Evolutionary conservation across 805 yeast genomes (phyloP).

Genomic region (Candida parachauliodes): DNA sequence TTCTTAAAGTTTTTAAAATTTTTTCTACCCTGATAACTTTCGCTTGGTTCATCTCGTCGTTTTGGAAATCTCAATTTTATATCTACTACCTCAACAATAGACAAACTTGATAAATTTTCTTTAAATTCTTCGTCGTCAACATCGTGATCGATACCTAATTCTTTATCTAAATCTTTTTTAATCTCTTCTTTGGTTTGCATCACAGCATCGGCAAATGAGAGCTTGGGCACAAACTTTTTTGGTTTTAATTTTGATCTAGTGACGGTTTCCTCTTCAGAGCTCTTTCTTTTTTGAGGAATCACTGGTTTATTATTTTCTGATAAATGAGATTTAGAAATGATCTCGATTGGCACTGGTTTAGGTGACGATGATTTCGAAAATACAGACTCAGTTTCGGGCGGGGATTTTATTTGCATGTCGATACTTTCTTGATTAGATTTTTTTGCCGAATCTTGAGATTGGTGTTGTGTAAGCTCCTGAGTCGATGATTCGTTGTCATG

Average conservation of each 20-base stretch:
- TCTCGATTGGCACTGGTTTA: neutral
- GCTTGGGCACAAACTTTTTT: constrained; percentile 13
- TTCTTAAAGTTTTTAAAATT: constrained; percentile 33
- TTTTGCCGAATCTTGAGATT: neutral
- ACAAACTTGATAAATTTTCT: constrained; percentile 19
- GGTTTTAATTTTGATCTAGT: constrained; percentile 11
- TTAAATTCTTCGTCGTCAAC: constrained; percentile 12
- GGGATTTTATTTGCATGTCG: neutral
- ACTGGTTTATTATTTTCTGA: neutral
- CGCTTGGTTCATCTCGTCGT: neutral
- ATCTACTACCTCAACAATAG: constrained; percentile 29
- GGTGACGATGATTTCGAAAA: neutral
- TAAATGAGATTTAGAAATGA: neutral
- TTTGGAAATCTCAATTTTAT: constrained; percentile 13
- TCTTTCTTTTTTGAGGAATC: neutral
- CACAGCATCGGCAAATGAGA: constrained; percentile 28
- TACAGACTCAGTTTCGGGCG: neutral
- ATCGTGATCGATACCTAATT: constrained; percentile 21
- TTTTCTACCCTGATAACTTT: constrained; percentile 15
- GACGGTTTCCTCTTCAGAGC: neutral
- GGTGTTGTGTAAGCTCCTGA: neutral
- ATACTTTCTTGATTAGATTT: neutral
- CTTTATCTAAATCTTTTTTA: constrained; percentile 17
- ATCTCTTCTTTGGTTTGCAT: constrained; percentile 22
- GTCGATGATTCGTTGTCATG: neutral